Evolutionary conservation across 2,329 filamentous ascomycete genomes (phyloP).

Genomic region (Sodiomyces alkalinus): DNA sequence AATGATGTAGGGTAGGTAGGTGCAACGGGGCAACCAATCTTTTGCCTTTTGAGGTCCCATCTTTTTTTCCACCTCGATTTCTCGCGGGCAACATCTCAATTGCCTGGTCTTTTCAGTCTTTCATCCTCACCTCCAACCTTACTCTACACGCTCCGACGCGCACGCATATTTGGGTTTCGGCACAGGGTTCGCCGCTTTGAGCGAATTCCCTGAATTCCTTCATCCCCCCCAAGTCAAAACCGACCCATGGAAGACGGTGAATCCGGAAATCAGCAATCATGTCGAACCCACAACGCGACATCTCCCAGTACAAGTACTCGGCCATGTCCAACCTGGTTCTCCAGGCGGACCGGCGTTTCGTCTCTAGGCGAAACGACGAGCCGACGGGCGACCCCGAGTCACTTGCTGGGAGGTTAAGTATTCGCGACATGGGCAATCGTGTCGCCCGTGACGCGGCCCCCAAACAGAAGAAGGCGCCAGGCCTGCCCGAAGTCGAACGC

Average conservation of each 20-base stretch:
- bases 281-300: conserved; percentile 65
- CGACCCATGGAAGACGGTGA: conserved; percentile 1
- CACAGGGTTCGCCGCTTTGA: no score
- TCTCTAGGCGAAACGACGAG: conserved; percentile 84
- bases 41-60: no score
- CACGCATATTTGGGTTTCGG: no score
- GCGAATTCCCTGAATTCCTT: no score
- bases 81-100: no score
- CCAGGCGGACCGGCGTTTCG: conserved; percentile 95
- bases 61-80: no score
- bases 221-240: no score
- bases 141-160: no score
- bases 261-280: conserved; percentile 30
- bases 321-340: conserved; percentile 99
- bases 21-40: no score
- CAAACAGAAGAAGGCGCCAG: conserved; percentile 61
- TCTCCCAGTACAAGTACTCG: conserved; percentile 97
- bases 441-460: conserved; percentile 67
- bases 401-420: conserved; percentile 81
- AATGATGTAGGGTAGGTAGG: no score
- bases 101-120: no score
- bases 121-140: no score
- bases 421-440: conserved; percentile 85
- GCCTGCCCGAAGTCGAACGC: conserved; percentile 55
- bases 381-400: conserved; percentile 95